Conservation (phyloP, 2,329 filamentous ascomycete species). For the Trichoderma sp. region DNA sequence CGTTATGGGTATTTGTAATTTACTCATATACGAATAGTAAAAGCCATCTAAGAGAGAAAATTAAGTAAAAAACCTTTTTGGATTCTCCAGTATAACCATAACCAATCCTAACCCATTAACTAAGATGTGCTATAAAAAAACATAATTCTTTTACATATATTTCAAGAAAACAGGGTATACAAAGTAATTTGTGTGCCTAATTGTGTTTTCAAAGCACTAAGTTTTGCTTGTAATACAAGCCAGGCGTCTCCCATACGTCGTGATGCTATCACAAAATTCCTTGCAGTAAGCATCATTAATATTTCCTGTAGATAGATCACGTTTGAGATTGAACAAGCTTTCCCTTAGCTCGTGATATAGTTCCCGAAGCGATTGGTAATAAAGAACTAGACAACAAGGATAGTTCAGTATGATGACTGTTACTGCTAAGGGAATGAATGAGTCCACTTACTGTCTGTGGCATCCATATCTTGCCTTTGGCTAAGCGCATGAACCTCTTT, state of each 20-base stretch:
- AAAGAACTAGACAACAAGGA: neutral
- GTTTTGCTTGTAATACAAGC: neutral
- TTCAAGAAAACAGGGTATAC: too few relatives aligned
- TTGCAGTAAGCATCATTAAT: neutral
- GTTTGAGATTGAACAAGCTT: neutral
- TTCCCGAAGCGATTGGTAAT: neutral
- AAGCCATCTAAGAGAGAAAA: too few relatives aligned
- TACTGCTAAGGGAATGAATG: neutral
- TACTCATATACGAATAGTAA: too few relatives aligned
- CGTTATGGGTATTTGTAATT: too few relatives aligned
- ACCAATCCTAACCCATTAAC: too few relatives aligned
- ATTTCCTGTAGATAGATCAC: neutral
- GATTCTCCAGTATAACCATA: too few relatives aligned
- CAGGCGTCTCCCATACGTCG: neutral
- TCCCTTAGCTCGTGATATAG: neutral
- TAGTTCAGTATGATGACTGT: neutral
- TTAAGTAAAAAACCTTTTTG: too few relatives aligned
- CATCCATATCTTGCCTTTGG: neutral
- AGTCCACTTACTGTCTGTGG: neutral
- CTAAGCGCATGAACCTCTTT: neutral
- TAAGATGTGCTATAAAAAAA: too few relatives aligned
- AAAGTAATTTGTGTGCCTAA: too few relatives aligned
- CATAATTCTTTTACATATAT: too few relatives aligned
- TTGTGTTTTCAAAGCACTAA: neutral
- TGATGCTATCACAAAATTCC: neutral